Base-by-base conservation (phyloP, 192 early-diverging fungal genomes). In the Kappamyces sp. region DNA sequence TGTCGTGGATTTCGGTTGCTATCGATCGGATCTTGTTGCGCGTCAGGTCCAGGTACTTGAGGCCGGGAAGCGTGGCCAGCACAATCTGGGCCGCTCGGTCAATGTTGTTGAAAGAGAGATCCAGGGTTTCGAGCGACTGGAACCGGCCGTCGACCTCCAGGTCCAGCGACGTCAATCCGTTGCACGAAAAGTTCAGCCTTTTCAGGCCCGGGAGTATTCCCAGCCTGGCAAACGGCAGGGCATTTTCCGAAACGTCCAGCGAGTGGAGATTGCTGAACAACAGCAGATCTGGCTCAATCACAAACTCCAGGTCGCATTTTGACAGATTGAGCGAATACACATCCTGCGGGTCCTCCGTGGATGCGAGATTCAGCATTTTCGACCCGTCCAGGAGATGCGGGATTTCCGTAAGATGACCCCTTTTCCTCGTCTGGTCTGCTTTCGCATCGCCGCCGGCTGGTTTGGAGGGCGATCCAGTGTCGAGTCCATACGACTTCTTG, bases 241-340 rank as follows among this genome's bases (percentile, higher is more conserved):
- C 42, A 53, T 81, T 78, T 53, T 81, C 79, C 6, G 67, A 68
- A 7, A 61, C 72, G 2, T 55, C 50, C 32, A 81, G 54, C 7
- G 69, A 68, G 39, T 77, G 66, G 6, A 81, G 60, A 33, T 81
- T 81, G 33, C 48, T 60, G 62, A 81, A 81, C 63, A 81, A 54
- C 9, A 61, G 36, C 57, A 78, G 49, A 47, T 81, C 79, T 47
- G 78, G 73, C 29, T 79, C 71, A 49, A 81, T 67, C 31, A 81
- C 79, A 54, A 60, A 72, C 33, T 65, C 62, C 9, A 81, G 66
- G 5, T 64, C 40, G n/a, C 58, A 30, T 11, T 62, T 59, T 4
- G 66, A 46, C 4, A 76, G 47, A 57, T 81, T 69, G 1, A 81
- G 58, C 15, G 54, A 32, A 57, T 66, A 81, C 2, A 79, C 79